Percentiles rank a stretch among this genome's conserved stretches.
Conservation (phyloP, 257 asterid species). For the Cordia subcordata region DNA sequence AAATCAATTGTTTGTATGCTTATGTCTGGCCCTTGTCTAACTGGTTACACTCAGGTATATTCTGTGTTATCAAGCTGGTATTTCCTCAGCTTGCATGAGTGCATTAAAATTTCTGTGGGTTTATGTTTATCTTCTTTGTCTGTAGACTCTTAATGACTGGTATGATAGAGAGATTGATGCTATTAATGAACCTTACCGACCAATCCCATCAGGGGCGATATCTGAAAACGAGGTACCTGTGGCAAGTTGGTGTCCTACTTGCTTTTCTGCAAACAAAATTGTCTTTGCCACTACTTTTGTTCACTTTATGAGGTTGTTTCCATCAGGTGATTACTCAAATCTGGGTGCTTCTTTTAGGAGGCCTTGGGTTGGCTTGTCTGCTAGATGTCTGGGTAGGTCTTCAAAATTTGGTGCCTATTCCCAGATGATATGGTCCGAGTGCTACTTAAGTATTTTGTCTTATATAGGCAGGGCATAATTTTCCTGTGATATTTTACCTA, state of each 20-base stretch:
- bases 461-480: constrained; percentile 81
- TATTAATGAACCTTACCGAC: constrained; percentile 94
- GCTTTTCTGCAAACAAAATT: constrained; percentile 3
- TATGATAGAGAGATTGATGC: constrained; percentile 96
- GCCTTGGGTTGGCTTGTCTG: constrained; percentile 79
- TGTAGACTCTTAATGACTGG: constrained; percentile 92
- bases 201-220: constrained; percentile 91
- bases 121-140: constrained; percentile 15
- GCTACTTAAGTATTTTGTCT: constrained; percentile 18
- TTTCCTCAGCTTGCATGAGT: constrained; percentile 11
- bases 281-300: background rate
- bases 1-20: constrained; percentile 84
- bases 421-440: background rate
- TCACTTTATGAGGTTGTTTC: constrained; percentile 16
- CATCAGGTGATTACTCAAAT: constrained; percentile 87
- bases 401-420: constrained; percentile 15
- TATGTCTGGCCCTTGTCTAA: constrained; percentile 92
- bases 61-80: constrained; percentile 3
- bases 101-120: constrained; percentile 13
- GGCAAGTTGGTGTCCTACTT: constrained; percentile 12
- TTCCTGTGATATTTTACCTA: constrained; percentile 80
- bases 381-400: constrained; percentile 90
- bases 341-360: constrained; percentile 92
- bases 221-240: constrained; percentile 66
- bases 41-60: constrained; percentile 92